A percentile compares a stretch with the other conserved stretches of the same genome.
Evolutionary conservation across 2,329 filamentous ascomycete genomes (phyloP).

Genomic region (Fusarium sp.): DNA sequence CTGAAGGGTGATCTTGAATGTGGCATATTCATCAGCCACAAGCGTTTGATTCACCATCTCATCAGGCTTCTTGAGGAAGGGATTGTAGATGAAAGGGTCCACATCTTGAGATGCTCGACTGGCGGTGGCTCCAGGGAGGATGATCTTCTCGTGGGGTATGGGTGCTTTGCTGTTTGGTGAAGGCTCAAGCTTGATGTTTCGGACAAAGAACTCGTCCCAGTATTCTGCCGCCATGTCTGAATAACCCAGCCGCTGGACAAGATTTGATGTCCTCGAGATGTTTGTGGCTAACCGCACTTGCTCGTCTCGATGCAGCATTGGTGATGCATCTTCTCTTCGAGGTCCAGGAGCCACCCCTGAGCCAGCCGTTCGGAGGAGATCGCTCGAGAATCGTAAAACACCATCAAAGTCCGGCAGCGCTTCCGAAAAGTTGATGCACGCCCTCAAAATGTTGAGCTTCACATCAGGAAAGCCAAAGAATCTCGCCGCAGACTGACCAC

Average conservation of each 20-base stretch:
- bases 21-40: constrained; percentile 80
- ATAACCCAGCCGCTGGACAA: constrained; percentile 81
- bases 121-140: constrained; percentile 61
- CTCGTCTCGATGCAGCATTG: constrained; percentile 81
- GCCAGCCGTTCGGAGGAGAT: constrained; percentile 84
- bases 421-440: constrained; percentile 94
- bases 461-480: constrained; percentile 81
- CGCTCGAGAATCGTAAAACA: constrained; percentile 87
- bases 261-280: constrained; percentile 82
- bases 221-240: constrained; percentile 81
- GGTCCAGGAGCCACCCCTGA: constrained; percentile 80
- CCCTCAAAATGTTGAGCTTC: constrained; percentile 87
- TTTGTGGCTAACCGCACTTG: constrained; percentile 87
- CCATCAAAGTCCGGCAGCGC: constrained; percentile 91
- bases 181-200: constrained; percentile 77
- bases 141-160: constrained; percentile 70
- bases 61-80: constrained; percentile 78
- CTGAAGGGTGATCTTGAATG: constrained; percentile 85
- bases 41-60: constrained; percentile 74
- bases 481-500: constrained; percentile 66
- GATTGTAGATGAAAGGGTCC: constrained; percentile 95
- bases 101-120: constrained; percentile 68
- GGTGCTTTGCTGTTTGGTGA: constrained; percentile 69
- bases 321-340: constrained; percentile 74
- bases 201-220: constrained; percentile 95